Evolutionary conservation across 225 moss, liverwort and hornwort species (phyloP), one percentile per base, ranked within the genome.

Genomic region (Thuidium tamariscinum): DNA sequence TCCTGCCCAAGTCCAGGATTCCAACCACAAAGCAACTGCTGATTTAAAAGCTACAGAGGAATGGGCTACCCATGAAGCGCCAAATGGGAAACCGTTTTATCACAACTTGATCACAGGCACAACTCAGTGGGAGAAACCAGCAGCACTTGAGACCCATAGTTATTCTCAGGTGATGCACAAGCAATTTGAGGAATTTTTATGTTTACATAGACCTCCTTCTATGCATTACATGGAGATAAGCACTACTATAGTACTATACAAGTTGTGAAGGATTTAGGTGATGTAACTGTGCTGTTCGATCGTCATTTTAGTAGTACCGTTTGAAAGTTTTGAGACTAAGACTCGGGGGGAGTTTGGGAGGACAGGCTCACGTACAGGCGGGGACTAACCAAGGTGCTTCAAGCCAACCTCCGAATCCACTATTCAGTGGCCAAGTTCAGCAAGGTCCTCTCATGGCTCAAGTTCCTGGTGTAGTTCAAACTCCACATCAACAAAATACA

Each of bases 121-220:
- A 67, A 94, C 94, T 36, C 94, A 94, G 86, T 94, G 94, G 94
- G 93, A 94, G 80, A 94, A 94, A 86, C 94, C 94, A 66, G 92
- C 91, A 69, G 91, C 94, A 29, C 90, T 94, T 79, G 92, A 92
- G 80, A 66, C 87, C 30, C 89, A 93, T 46, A 85, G 70, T 86
- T 82, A 87, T 87, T 32, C 91, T 75, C 91, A 93, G 93, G 93
- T 93, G 81, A 88, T 60, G 84, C 71, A 52, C 81, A 77, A 77
- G 59, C 79, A 82, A 77, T 56, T 70, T 69, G 34, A 44, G 81
- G 21, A 84, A 56, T 52, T 82, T 77, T 66, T n/a, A n/a, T 87
- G 72, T 83, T 74, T n/a, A 49, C 46, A 60, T 29, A 32, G 32
- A 29, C 72, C 51, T 87, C 52, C 72, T 72, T 64, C 64, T 51